Evolutionary conservation across 225 moss, liverwort and hornwort genomes (phyloP), one percentile per base, ranked within the genome.

Genomic region (Ulota crispa): DNA sequence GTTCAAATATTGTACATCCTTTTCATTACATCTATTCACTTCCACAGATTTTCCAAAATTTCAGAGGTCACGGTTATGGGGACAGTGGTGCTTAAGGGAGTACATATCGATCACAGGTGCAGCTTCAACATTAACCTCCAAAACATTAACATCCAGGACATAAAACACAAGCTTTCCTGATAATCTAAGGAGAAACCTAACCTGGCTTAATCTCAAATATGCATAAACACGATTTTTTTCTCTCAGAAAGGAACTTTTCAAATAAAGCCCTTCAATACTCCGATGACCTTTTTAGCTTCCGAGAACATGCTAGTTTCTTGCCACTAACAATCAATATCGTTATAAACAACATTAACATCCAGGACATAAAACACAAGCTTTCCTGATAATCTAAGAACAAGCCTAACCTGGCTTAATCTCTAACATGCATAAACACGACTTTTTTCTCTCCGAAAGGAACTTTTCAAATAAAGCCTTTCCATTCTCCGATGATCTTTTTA

Each of bases 81-180:
- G n/a, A n/a, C n/a, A n/a, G n/a, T n/a, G n/a, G n/a, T n/a, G n/a
- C n/a, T n/a, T n/a, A n/a, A n/a, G n/a, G n/a, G n/a, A n/a, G n/a
- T n/a, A n/a, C n/a, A n/a, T n/a, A 61, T 68, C n/a, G 64, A 76
- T 56, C 76, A 41, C 31, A 75, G n/a, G n/a, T 31, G 28, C 18
- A 68, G 30, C 47, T 19, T 70, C 43, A 70, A 24, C 75, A 24
- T n/a, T 19, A 73, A 60, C 47, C 71, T 66, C 60, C 16, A 62
- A 52, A 18, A 26, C 27, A 37, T 24, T 3, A 73, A 66, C 36
- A 79, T 56, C 50, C 56, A 72, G 15, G n/a, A 75, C 24, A 42
- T 24, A 31, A 9, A 69, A 59, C 21, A 18, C 64, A 64, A 80
- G 45, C 21, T 80, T 32, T 52, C 24, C 76, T 34, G 16, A 19